phyloP scores from a whole-genome alignment of 75 land plant genomes.

The Sequoiadendron giganteum region DNA sequence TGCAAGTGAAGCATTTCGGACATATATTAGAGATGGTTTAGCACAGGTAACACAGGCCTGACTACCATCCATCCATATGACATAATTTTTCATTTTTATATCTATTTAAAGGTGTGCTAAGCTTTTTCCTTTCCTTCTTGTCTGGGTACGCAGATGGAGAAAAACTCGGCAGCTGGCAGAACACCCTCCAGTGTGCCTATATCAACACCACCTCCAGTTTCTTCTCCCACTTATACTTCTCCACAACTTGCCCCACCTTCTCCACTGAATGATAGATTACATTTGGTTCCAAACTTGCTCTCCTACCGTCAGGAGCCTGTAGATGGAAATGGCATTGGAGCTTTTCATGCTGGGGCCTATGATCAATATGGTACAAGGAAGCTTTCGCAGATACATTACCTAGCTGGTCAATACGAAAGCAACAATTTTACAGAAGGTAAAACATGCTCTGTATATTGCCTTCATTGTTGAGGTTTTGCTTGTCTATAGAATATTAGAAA shows the following conservation, averaged over 20 bases:
- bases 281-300: constrained; percentile 9
- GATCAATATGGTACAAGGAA: constrained; percentile 8
- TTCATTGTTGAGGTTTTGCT: background rate
- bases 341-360: background rate
- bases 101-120: background rate
- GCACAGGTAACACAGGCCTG: constrained; percentile 32
- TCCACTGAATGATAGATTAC: constrained; percentile 27
- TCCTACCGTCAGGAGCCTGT: background rate
- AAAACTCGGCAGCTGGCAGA: constrained; percentile 45
- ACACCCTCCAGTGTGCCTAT: constrained; percentile 43
- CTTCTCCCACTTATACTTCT: constrained; percentile 26
- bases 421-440: constrained; percentile 5
- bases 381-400: constrained; percentile 3
- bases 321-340: constrained; percentile 3
- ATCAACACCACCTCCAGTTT: constrained; percentile 45
- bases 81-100: background rate
- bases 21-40: constrained; percentile 46
- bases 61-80: background rate
- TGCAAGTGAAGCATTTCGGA: constrained; percentile 57
- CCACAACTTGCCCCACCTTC: constrained; percentile 19
- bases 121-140: background rate
- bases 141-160: constrained; percentile 37
- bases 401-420: constrained; percentile 9
- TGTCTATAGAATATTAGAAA: background rate
- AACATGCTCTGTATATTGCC: background rate